A percentile compares a stretch with the other conserved stretches of the same genome.
phyloP scores from a whole-genome alignment of 352 stramenopile species.

The Phytopythium chamaehyphon region DNA sequence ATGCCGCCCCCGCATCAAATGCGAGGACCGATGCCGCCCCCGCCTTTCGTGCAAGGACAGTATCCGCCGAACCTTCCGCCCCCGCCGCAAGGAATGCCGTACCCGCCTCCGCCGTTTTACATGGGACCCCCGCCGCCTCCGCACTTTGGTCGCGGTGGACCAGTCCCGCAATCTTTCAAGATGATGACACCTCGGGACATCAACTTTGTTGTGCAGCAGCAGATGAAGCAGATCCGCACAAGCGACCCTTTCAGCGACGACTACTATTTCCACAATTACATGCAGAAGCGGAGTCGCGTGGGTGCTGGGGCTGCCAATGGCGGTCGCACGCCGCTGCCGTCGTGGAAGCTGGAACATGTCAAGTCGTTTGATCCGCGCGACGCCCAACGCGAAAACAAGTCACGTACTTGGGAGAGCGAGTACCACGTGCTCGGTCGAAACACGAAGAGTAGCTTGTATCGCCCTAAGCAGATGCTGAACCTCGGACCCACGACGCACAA shows the following conservation, averaged over 20 bases:
- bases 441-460: constrained; percentile 74
- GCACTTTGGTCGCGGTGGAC: constrained; percentile 18
- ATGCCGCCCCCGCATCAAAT: constrained; percentile 28
- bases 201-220: constrained; percentile 81
- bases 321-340: constrained; percentile 39
- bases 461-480: constrained; percentile 65
- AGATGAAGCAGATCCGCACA: constrained; percentile 83
- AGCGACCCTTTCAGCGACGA: constrained; percentile 87
- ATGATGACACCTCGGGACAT: constrained; percentile 86
- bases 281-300: constrained; percentile 65
- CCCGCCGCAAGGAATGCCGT: constrained; percentile 34
- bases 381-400: constrained; percentile 57
- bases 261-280: constrained; percentile 86
- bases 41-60: constrained; percentile 30
- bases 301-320: constrained; percentile 7
- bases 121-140: constrained; percentile 18
- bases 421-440: constrained; percentile 77
- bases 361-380: constrained; percentile 67
- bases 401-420: constrained; percentile 68
- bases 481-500: constrained; percentile 20
- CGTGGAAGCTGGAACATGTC: constrained; percentile 82
- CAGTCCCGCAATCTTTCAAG: constrained; percentile 55
- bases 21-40: constrained; percentile 17
- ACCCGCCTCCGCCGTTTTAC: constrained; percentile 9
- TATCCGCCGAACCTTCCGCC: constrained; percentile 27